Base-by-base conservation (phyloP, 106 monocot genomes). In the Allium fistulosum region DNA sequence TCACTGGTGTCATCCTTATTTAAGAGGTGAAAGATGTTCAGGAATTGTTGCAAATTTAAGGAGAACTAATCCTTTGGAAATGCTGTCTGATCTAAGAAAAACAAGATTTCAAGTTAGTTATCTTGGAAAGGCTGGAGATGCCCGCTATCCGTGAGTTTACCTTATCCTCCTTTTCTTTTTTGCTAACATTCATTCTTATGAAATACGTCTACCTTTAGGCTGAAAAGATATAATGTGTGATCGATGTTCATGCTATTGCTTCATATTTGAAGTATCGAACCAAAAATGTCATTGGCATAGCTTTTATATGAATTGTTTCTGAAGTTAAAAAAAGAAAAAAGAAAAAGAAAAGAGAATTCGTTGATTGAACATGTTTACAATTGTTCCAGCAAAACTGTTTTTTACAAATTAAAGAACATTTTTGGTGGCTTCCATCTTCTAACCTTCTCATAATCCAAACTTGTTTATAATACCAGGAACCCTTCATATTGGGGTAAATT, bases 71-170 rank as follows among this genome's bases (percentile, higher is more conserved):
- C 82, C 91, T 11, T 77, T 95, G 28, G 88, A 95, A 57, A 85
- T 88, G 80, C 87, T 88, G 62, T 79, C 91, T 48, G 87, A 91
- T 69, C 78, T 99, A 63, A 84, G 97, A 66, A 99, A 92, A 75
- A 81, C 90, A 10, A 79, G 97, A 8, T 86, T 86, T 71, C 92
- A 87, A 37, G 87, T 92, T 74, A 74, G 76, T 60, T 99, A 99
- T 77, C 84, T 87, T 49, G 89, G 97, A 50, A 99, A 99, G 72
- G 82, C 81, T 17, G 97, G 97, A 48, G 92, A 99, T 81, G 86
- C 92, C n/a, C 82, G 97, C 92, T 99, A 87, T 75, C 97, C 97
- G 97, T 99, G 82, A 84, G 90, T 86, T 48, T 45, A 68, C 17
- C 14, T 69, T 58, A 66, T 68, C 17, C 45, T 62, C 26, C 37